Conservation (phyloP, 2,329 filamentous ascomycete genomes). For the Raffaelea albimanens region DNA sequence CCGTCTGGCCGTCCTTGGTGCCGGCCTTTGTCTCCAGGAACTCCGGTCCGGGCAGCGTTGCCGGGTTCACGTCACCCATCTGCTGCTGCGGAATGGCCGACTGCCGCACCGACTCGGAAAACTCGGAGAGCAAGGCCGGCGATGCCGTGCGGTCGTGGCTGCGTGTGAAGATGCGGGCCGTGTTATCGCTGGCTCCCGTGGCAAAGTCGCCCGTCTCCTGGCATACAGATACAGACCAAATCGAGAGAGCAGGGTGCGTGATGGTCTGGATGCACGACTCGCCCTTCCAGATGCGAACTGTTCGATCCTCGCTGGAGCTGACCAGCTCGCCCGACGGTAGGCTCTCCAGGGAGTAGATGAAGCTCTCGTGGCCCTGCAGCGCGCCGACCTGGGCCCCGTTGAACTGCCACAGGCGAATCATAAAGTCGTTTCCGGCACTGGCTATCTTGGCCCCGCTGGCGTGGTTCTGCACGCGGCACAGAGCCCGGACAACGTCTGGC, state of each 20-base stretch:
- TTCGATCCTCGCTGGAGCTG: slow-evolving; percentile 90
- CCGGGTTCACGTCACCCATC: slow-evolving; percentile 71
- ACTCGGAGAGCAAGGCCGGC: slow-evolving; percentile 57
- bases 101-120: slow-evolving; percentile 71
- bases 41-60: slow-evolving; percentile 79
- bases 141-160: slow-evolving; percentile 60
- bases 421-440: slow-evolving; percentile 85
- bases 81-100: slow-evolving; percentile 86
- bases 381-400: slow-evolving; percentile 67
- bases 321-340: slow-evolving; percentile 80
- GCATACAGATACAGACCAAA: slow-evolving; percentile 86
- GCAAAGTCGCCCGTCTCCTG: slow-evolving; percentile 80
- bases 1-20: slow-evolving; percentile 92
- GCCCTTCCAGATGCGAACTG: slow-evolving; percentile 78
- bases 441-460: slow-evolving; percentile 84
- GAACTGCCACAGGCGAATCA: slow-evolving; percentile 79
- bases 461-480: slow-evolving; percentile 69
- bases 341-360: slow-evolving; percentile 77
- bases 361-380: slow-evolving; percentile 83
- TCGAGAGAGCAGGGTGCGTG: slow-evolving; percentile 91
- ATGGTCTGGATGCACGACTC: slow-evolving; percentile 86
- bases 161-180: slow-evolving; percentile 77
- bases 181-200: slow-evolving; percentile 82
- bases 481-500: slow-evolving; percentile 76
- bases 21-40: slow-evolving; percentile 75